Base-by-base conservation (phyloP, 116 monocot genomes). In the Dioscorea cayenensis region DNA sequence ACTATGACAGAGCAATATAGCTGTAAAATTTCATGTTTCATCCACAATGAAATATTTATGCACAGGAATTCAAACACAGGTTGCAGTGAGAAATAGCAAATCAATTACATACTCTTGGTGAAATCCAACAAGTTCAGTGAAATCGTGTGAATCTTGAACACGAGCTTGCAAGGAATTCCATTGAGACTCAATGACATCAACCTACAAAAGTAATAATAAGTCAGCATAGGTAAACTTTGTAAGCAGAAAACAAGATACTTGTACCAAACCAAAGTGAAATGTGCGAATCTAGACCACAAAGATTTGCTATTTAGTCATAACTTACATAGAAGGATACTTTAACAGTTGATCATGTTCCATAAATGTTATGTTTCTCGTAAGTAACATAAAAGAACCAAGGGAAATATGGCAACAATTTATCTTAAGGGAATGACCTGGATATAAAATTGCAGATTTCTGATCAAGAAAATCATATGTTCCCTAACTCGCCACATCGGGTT, bases 181-280 rank as follows among this genome's bases (percentile, higher is more conserved):
- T 50, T 97, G 97, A 43, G 97, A 93, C 75, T 97, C 97, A 68
- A 97, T 93, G 58, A 97, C 97, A 88, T 97, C 97, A 79, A 97
- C 97, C 97, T 97, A 80, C 78, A 69, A 70, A 64, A 71, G 12
- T 21, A 36, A 62, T 21, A 36, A 62, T 63, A 72, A 19, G 7
- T 17, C 32, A 61, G 18, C n/a, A 38, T 35, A 58, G 12, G 43
- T 43, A 43, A 43, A 43, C 43, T 43, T 43, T 43, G 6, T 9
- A 43, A 43, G 43, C 12, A 43, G 8, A 43, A 43, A 43, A 43
- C 43, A 43, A 43, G 38, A 43, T 43, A 43, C 12, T 43, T 43
- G 43, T 43, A 43, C 11, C 43, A 43, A 43, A 43, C 43, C 43
- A 43, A 43, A 10, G 43, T 12, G 12, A 7, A 43, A 43, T 10